Evolutionary conservation across 768 basidiomycete species (phyloP), one percentile per base, ranked within the genome.

Genomic region (Exsudoporus frostii): DNA sequence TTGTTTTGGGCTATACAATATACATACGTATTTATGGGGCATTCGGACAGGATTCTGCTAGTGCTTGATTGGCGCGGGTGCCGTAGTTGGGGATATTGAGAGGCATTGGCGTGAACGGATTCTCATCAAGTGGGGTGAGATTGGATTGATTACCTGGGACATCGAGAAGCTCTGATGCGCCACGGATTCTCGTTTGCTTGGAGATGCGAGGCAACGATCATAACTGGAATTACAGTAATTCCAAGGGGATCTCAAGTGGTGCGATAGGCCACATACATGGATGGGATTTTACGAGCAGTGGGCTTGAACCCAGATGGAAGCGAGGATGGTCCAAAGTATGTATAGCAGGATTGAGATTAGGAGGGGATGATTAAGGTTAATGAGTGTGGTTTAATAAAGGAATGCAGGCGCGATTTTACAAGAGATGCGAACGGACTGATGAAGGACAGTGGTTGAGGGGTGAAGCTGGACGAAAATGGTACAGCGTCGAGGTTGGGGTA

Each of bases 1-100:
- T 37, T 36, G 47, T 48, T 65, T 47, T 48, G 66, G 56, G 52
- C 53, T 43, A 59, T 56, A 48, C 53, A 29, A 55, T 62, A 61
- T 57, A 56, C 45, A 59, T 57, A 58, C 37, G 54, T 65, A 64
- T 69, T 72, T 72, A 71, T 65, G 53, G 36, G 19, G 30, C 34
- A 38, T 7, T 38, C 24, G n/a, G 32, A 19, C 30, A 17, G 27
- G 29, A 36, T 32, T 7, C 24, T 29, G 25, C 50, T 48, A 20
- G 38, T 3, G 19, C 41, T 25, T 14, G 32, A 25, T 50, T 25
- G 48, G 22, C 13, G 19, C 17, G 13, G 19, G 43, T 20, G 34
- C 42, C 24, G 20, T 44, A 17, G 14, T 38, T 32, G 22, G 20
- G 34, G 9, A 27, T 27, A 27, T 48, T 41, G 40, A 29, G 34